These are phyloP conservation scores for Ramalina intermedia DNA, from an alignment of 495 filamentous ascomycete genomes.

Conservation along the genomic window DNA sequence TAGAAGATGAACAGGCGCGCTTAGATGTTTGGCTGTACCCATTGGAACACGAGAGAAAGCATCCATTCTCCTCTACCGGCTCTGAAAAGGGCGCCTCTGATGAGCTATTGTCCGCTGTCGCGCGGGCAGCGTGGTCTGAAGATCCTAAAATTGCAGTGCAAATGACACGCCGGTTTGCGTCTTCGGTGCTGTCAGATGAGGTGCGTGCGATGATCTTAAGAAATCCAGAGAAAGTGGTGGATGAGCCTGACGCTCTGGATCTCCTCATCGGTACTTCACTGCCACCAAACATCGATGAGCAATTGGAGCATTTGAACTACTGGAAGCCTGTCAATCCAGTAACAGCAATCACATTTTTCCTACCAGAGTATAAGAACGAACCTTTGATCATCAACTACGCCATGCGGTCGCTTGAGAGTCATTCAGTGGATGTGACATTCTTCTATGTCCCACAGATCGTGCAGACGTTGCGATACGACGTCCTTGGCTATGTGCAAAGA, in stretches of 20 bases:
- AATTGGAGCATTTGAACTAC: slow-evolving; percentile 72
- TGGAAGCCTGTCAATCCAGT: slow-evolving; percentile 92
- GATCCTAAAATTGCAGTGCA: slow-evolving; percentile 72
- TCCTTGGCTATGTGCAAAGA: slow-evolving; percentile 83
- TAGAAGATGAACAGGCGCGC: slow-evolving; percentile 74
- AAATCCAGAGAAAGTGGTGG: slow-evolving; percentile 65
- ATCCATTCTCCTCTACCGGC: slow-evolving; percentile 29
- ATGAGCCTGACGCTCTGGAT: slow-evolving; percentile 66
- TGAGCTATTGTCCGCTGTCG: slow-evolving; percentile 14
- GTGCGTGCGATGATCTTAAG: slow-evolving; percentile 65
- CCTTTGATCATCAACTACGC: slow-evolving; percentile 94
- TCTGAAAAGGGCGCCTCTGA: slow-evolving; percentile 34
- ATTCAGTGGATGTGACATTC: slow-evolving; percentile 91
- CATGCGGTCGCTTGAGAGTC: slow-evolving; percentile 84
- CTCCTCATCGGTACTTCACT: slow-evolving; percentile 64
- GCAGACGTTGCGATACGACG: slow-evolving; percentile 90
- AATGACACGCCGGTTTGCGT: slow-evolving; percentile 63
- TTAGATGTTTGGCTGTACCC: slow-evolving; percentile 85
- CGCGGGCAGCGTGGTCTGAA: slow-evolving; percentile 69
- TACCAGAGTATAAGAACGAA: slow-evolving; percentile 87
- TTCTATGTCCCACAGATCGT: slow-evolving; percentile 98
- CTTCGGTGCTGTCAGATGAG: slow-evolving; percentile 52
- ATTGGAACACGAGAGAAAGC: slow-evolving; percentile 50
- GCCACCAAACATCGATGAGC: slow-evolving; percentile 63
- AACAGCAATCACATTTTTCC: slow-evolving; percentile 81